phyloP scores from a whole-genome alignment of 805 yeast species.

The Schwanniomyces pseudopolymorphus region DNA sequence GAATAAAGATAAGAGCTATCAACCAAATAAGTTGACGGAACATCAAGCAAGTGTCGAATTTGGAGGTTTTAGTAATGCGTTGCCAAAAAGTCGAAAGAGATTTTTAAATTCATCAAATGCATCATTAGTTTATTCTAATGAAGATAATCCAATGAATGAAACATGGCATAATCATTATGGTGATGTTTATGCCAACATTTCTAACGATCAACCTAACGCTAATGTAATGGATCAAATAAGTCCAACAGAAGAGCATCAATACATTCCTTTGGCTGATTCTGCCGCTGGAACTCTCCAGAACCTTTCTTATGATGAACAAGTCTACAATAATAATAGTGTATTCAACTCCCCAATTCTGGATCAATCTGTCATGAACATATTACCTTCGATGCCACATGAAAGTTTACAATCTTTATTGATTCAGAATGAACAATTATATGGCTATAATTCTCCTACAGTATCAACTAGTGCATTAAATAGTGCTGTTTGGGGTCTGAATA shows the following conservation, averaged over 20 bases:
- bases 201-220: slow-evolving; percentile 1
- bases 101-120: neutral
- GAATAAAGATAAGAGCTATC: slow-evolving; percentile 23
- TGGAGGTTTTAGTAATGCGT: slow-evolving; percentile 36
- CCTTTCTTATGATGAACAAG: neutral
- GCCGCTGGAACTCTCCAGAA: neutral
- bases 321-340: neutral
- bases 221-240: neutral
- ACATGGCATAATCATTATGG: slow-evolving; percentile 12
- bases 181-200: slow-evolving; percentile 16
- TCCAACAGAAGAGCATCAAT: neutral
- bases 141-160: slow-evolving; percentile 1
- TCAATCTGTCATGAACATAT: neutral
- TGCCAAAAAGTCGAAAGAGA: slow-evolving; percentile 14
- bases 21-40: slow-evolving; percentile 32
- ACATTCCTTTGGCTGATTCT: neutral
- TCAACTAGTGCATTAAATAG: neutral
- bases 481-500: slow-evolving; percentile 1
- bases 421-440: neutral
- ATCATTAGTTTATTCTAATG: neutral
- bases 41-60: slow-evolving; percentile 38
- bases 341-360: slow-evolving; percentile 1
- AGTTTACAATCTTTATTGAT: neutral
- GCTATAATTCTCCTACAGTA: neutral
- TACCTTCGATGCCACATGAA: neutral